Evolutionary conservation across 768 basidiomycete genomes (phyloP).

Genomic region (Kwoniella dendrophila): DNA sequence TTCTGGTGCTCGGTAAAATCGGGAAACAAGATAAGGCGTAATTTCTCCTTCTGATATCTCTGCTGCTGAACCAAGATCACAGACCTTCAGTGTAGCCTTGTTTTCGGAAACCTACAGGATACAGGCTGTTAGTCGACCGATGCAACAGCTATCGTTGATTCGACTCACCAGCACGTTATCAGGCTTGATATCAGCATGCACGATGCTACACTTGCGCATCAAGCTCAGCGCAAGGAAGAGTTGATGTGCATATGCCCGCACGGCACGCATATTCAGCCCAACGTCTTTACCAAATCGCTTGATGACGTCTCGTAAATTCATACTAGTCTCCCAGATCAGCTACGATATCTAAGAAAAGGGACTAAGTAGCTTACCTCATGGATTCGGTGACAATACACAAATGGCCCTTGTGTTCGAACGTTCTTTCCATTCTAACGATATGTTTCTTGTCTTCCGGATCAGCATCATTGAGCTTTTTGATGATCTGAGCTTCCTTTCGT

Average conservation of each 20-base stretch:
- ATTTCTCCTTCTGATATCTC: constrained; percentile 88
- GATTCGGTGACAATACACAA: constrained; percentile 94
- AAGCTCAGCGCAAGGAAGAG: constrained; percentile 84
- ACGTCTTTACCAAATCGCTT: constrained; percentile 98
- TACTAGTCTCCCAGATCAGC: constrained; percentile 60
- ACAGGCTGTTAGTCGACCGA: not conserved
- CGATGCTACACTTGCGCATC: constrained; percentile 84
- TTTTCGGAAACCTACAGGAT: constrained; percentile 79
- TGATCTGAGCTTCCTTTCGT: constrained; percentile 83
- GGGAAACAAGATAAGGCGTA: constrained; percentile 94
- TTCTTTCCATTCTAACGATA: constrained; percentile 84
- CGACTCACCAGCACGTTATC: constrained; percentile 87
- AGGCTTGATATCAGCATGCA: constrained; percentile 98
- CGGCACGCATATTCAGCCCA: constrained; percentile 91
- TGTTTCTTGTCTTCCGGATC: constrained; percentile 98
- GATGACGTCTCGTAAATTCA: constrained; percentile 97
- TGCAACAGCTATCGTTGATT: not conserved
- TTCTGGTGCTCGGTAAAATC: constrained; percentile 98
- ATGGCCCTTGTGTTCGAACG: constrained; percentile 97
- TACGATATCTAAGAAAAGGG: not conserved
- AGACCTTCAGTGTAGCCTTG: constrained; percentile 89
- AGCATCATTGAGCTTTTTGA: constrained; percentile 80
- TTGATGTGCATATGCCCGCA: constrained; percentile 98
- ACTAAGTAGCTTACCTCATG: constrained; percentile 66
- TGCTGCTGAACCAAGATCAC: constrained; percentile 95